These are phyloP conservation scores for Ogataea nakhonphanomensis DNA, from an alignment of 805 yeast species.

Conservation along the genomic window DNA sequence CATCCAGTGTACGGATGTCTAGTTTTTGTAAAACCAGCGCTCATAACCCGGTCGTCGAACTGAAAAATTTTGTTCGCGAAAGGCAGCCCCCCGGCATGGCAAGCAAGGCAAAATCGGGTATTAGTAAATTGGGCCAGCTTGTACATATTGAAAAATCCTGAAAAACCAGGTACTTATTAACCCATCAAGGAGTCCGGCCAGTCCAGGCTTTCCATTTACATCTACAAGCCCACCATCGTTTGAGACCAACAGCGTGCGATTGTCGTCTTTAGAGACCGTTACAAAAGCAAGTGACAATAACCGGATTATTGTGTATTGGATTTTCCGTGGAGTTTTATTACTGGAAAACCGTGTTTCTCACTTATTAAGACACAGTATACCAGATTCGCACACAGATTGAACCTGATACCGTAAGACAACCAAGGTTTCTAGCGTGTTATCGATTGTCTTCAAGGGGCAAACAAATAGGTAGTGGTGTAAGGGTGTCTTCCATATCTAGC, in stretches of 20 bases:
- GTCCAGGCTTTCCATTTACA: constrained; percentile 6
- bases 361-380: neutral
- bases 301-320: constrained; percentile 2
- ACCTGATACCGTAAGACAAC: neutral
- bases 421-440: constrained; percentile 5
- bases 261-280: constrained; percentile 8
- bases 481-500: constrained; percentile 1
- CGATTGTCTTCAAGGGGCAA: constrained; percentile 5
- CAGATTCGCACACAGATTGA: constrained; percentile 2
- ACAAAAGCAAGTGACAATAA: neutral
- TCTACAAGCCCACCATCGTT: constrained; percentile 5
- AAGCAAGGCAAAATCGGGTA: constrained; percentile 11
- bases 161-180: constrained; percentile 3
- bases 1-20: constrained; percentile 26
- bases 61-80: constrained; percentile 11
- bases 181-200: constrained; percentile 10
- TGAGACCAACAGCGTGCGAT: constrained; percentile 11
- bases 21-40: neutral
- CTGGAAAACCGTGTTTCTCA: constrained; percentile 3
- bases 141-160: constrained; percentile 11
- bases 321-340: constrained; percentile 1
- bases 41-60: constrained; percentile 10
- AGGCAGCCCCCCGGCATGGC: constrained; percentile 10
- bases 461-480: constrained; percentile 6
- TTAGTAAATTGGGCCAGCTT: constrained; percentile 11